Evolutionary conservation across 2,329 filamentous ascomycete genomes (phyloP), one percentile per base, ranked within the genome.

Genomic region (Pyrenochaeta sp.): DNA sequence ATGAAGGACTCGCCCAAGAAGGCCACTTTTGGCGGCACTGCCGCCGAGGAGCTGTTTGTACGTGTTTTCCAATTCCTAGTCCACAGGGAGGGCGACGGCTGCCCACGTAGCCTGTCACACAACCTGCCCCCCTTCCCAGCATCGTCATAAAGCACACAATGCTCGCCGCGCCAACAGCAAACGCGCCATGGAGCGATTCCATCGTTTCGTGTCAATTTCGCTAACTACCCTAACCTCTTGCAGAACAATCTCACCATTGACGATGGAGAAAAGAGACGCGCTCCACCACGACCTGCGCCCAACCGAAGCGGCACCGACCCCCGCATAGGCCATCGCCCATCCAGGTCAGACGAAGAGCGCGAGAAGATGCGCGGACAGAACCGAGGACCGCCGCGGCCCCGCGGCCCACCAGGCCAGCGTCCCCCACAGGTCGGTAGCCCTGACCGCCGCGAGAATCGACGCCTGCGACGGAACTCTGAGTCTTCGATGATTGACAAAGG

Each of bases 21-120:
- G 38, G 67, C 74, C 39, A 75, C 63, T 26, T 71, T 74, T 53
- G 75, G 73, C n/a, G n/a, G n/a, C 46, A 63, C 59, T 41, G 79
- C 83, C 44, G 82, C 85, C 35, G 85, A 87, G 55, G 86, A 90
- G 51, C 80, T 91, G 48, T 91, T 91, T 76, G 88, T 91, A 86
- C 69, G 88, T 88, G 45, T 35, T 45, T 26, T 45, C 35, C 47
- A n/a, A n/a, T n/a, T 47, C 49, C 43, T 8, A 14, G 51, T 48
- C 42, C 45, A 44, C 44, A 37, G 34, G 22, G 48, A 43, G 27
- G 49, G 48, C 42, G 46, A 48, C 51, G 36, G 45, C 35, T 41
- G 41, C 41, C 32, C 28, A 29, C 44, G 30, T 29, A 38, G 34
- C 48, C 46, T 44, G 62, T 63, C 41, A 54, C 53, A 53, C 55